Conservation (phyloP, 2,329 filamentous ascomycete species). For the Graphilbum fragrans region DNA sequence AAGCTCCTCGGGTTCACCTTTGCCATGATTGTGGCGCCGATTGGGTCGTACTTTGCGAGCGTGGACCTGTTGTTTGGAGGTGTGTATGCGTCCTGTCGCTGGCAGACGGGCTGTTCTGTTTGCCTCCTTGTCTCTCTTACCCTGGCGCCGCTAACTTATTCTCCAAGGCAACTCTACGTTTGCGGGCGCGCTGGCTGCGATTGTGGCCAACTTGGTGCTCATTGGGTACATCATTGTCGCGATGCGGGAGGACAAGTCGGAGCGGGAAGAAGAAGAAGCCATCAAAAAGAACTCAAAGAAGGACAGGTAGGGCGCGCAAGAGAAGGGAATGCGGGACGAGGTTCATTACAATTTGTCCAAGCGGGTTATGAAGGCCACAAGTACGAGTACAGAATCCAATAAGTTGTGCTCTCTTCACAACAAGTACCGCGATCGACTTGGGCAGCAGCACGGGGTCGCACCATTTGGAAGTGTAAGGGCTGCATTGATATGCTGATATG, state of each 20-base stretch:
- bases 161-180: constrained; percentile 74
- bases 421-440: too few relatives aligned
- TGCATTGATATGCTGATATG: too few relatives aligned
- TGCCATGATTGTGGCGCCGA: constrained; percentile 80
- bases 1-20: constrained; percentile 86
- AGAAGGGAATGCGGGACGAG: not conserved
- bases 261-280: constrained; percentile 20
- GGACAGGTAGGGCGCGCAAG: constrained; percentile 21
- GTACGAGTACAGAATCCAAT: too few relatives aligned
- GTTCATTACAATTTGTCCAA: too few relatives aligned
- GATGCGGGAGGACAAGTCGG: constrained; percentile 67
- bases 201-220: constrained; percentile 85
- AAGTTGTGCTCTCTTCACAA: too few relatives aligned
- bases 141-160: not conserved
- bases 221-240: constrained; percentile 86
- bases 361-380: too few relatives aligned
- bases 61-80: constrained; percentile 35
- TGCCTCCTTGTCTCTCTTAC: not conserved
- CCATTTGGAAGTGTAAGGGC: too few relatives aligned
- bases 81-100: constrained; percentile 27
- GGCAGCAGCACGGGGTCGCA: too few relatives aligned
- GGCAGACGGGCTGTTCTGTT: constrained; percentile 53
- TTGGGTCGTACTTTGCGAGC: constrained; percentile 79
- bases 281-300: constrained; percentile 35
- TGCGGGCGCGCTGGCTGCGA: constrained; percentile 71